Percentiles rank a stretch among this genome's conserved stretches.
These are phyloP conservation scores for Nakazawaea holstii DNA, from an alignment of 805 yeast species.

Conservation along the genomic window DNA sequence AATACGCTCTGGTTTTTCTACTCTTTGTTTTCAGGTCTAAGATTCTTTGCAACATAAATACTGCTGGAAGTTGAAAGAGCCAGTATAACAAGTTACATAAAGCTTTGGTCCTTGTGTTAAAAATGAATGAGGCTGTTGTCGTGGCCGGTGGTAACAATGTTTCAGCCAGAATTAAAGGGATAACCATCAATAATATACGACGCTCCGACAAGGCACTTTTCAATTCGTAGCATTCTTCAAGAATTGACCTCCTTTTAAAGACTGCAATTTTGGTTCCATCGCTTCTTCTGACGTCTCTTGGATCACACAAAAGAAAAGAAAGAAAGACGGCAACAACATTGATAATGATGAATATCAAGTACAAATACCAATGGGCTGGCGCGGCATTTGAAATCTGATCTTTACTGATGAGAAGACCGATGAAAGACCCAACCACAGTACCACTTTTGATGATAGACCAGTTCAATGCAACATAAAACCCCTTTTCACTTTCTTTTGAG, in stretches of 20 bases:
- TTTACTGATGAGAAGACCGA: slow-evolving; percentile 11
- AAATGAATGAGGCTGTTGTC: slow-evolving; percentile 13
- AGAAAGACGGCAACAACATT: slow-evolving; percentile 11
- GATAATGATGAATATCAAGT: slow-evolving; percentile 13
- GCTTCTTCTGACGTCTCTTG: slow-evolving; percentile 12
- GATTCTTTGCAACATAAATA: slow-evolving; percentile 10
- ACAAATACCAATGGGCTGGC: slow-evolving; percentile 13
- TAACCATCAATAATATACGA: slow-evolving; percentile 11
- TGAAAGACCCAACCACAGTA: slow-evolving; percentile 14
- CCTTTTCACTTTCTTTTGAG: slow-evolving; percentile 14
- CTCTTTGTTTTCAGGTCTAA: slow-evolving; percentile 9
- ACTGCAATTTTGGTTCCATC: slow-evolving; percentile 14
- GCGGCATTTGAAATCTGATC: slow-evolving; percentile 6
- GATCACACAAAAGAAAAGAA: slow-evolving; percentile 11
- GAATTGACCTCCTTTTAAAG: slow-evolving; percentile 9
- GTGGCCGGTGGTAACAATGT: slow-evolving; percentile 14
- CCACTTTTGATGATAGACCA: slow-evolving; percentile 15
- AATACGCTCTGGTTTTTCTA: slow-evolving; percentile 13
- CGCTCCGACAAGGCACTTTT: slow-evolving; percentile 8
- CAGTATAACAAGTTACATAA: slow-evolving; percentile 15
- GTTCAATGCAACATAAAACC: slow-evolving; percentile 14
- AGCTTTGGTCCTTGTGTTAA: slow-evolving; percentile 14
- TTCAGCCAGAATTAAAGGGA: slow-evolving; percentile 14
- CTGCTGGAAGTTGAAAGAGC: slow-evolving; percentile 14
- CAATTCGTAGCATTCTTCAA: slow-evolving; percentile 8